phyloP scores from a whole-genome alignment of 2,329 filamentous ascomycete species.

The Diaporthe nobilis region DNA sequence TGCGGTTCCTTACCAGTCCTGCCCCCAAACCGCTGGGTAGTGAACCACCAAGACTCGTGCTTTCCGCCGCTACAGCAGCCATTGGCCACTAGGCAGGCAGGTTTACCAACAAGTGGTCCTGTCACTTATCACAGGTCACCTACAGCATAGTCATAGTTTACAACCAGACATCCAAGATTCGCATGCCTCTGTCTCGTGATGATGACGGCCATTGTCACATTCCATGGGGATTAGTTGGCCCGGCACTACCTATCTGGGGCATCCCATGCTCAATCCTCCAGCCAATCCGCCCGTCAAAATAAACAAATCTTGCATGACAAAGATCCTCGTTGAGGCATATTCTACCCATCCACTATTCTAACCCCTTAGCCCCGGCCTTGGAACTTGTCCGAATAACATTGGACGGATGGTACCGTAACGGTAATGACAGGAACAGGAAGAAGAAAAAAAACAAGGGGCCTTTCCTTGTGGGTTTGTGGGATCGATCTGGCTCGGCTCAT shows the following conservation, averaged over 20 bases:
- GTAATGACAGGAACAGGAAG: background rate
- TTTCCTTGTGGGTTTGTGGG: conserved; percentile 5
- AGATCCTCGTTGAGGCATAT: conserved; percentile 27
- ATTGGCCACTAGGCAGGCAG: conserved; percentile 3
- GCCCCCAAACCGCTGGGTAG: background rate
- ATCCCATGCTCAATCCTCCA: background rate
- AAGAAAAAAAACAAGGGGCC: background rate
- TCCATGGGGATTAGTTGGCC: conserved; percentile 4
- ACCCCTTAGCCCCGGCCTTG: background rate
- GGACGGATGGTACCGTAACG: background rate
- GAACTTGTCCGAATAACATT: conserved; percentile 22
- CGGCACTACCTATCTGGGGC: background rate
- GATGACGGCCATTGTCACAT: conserved; percentile 23
- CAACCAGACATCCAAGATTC: conserved; percentile 22
- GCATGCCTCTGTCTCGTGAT: conserved; percentile 31
- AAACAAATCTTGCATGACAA: conserved; percentile 32
- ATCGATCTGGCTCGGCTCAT: conserved; percentile 6
- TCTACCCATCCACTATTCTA: background rate
- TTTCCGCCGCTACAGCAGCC: background rate
- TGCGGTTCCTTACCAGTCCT: background rate
- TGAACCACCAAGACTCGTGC: conserved; percentile 1
- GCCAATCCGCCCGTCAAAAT: conserved; percentile 17
- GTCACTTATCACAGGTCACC: conserved; percentile 39
- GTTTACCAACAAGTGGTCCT: background rate
- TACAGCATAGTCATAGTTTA: background rate